Percentiles rank a stretch among this genome's conserved stretches.
Evolutionary conservation across 164 flowering plant genomes (phyloP).

Genomic region (Vitis rotundifolia): DNA sequence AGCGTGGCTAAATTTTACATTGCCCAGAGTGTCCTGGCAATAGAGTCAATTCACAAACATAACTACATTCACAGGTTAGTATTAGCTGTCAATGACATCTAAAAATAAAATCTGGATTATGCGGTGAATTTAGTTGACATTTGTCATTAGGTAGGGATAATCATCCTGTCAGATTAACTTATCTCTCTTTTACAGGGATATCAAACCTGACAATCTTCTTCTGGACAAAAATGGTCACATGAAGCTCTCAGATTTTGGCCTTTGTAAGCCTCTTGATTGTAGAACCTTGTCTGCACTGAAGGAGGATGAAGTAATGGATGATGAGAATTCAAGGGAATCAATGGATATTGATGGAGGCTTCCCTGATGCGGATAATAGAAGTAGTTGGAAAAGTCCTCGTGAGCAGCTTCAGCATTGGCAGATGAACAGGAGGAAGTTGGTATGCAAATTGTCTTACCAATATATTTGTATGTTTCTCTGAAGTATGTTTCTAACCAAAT

Average conservation of each 20-base stretch:
- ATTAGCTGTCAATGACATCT: background rate
- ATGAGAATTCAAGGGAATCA: slow-evolving; percentile 37
- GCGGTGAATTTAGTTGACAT: background rate
- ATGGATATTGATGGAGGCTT: slow-evolving; percentile 47
- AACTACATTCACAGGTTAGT: slow-evolving; percentile 58
- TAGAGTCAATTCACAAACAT: slow-evolving; percentile 58
- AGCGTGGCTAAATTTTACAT: slow-evolving; percentile 49
- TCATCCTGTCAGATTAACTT: background rate
- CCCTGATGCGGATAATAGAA: slow-evolving; percentile 41
- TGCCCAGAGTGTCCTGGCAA: slow-evolving; percentile 55
- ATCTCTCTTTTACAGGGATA: slow-evolving; percentile 37
- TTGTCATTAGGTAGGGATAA: background rate
- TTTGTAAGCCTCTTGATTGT: slow-evolving; percentile 67
- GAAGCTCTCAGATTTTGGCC: slow-evolving; percentile 67
- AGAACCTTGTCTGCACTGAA: slow-evolving; percentile 37
- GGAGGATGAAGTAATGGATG: slow-evolving; percentile 43
- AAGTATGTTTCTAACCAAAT: background rate
- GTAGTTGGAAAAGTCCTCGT: slow-evolving; percentile 54
- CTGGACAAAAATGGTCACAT: slow-evolving; percentile 62
- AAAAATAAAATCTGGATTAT: slow-evolving; percentile 1
- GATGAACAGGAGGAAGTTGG: slow-evolving; percentile 69
- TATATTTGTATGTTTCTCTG: background rate
- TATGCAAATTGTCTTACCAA: slow-evolving; percentile 18
- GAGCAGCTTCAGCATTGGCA: slow-evolving; percentile 84
- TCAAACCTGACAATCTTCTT: slow-evolving; percentile 63